Base-by-base conservation (phyloP, 2,329 filamentous ascomycete species). In the Ophiocordyceps robertsii region DNA sequence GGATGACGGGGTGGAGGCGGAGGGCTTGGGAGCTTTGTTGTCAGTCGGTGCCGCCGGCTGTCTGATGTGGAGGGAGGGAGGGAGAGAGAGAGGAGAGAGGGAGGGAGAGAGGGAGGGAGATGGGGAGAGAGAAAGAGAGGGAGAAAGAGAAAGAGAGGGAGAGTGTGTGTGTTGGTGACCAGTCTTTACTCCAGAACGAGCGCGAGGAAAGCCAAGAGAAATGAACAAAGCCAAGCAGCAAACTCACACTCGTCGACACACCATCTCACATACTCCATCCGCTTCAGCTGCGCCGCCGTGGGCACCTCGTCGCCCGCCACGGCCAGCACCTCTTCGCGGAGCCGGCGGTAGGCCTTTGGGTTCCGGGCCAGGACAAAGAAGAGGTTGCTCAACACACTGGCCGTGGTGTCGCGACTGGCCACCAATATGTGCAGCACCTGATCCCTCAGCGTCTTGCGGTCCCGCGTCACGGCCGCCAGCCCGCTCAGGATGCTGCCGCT, bases 191-290 rank as follows among this genome's bases (percentile, higher is more conserved):
- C n/a, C n/a, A n/a, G n/a, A n/a, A n/a, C n/a, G n/a, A n/a, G n/a
- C n/a, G n/a, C n/a, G n/a, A n/a, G n/a, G n/a, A n/a, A n/a, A n/a
- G n/a, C n/a, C n/a, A n/a, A n/a, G n/a, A n/a, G n/a, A n/a, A n/a
- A n/a, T n/a, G n/a, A n/a, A n/a, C n/a, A n/a, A n/a, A n/a, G n/a
- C n/a, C n/a, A n/a, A n/a, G n/a, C n/a, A n/a, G n/a, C n/a, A n/a
- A n/a, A n/a, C 61, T 60, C 59, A 75, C 73, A 69, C 56, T 79
- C 75, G 46, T 77, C 73, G 44, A 78, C 49, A 29, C 70, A 72
- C 59, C 65, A 73, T 48, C 68, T 69, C 41, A 80, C 55, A 46
- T 77, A 78, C 44, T 66, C 69, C 54, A 77, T 62, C 29, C 65
- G 62, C 51, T 66, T 70, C 44, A 78, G 49, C 48, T 73, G 61